Conservation (phyloP, 2,329 filamentous ascomycete genomes). For the Cordyceps farinosa region DNA sequence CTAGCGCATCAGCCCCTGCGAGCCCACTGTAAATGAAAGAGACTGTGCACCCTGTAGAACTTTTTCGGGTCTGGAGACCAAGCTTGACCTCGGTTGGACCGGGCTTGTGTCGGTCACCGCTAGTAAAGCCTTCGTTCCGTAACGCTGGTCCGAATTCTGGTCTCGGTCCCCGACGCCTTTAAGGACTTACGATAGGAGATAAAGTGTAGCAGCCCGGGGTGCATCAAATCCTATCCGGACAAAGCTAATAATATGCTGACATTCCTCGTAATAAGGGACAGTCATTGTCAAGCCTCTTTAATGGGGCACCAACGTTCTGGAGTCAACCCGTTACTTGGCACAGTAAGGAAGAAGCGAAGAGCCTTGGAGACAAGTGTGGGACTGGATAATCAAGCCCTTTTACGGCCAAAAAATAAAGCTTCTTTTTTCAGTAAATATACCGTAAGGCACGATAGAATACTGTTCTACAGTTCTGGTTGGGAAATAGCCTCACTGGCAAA, state of each 20-base stretch:
- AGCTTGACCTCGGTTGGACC: slow-evolving; percentile 19
- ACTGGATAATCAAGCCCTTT: no score
- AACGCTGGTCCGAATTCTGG: not conserved
- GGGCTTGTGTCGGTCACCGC: slow-evolving; percentile 21
- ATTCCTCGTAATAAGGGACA: slow-evolving; percentile 12
- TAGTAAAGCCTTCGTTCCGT: slow-evolving; percentile 13
- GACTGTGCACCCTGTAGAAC: slow-evolving; percentile 12
- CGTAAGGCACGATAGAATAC: no score
- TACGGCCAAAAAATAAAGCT: no score
- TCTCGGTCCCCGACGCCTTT: slow-evolving; percentile 17
- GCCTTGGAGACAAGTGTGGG: no score
- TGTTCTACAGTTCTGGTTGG: no score
- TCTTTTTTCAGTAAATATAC: no score
- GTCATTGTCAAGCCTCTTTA: not conserved
- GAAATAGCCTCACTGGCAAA: no score
- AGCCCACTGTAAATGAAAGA: slow-evolving; percentile 14
- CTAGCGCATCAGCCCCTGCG: slow-evolving; percentile 4
- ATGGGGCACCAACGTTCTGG: not conserved
- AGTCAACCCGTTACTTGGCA: not conserved
- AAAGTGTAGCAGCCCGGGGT: not conserved
- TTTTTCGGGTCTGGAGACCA: slow-evolving; percentile 15
- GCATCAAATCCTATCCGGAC: not conserved
- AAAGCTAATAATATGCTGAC: slow-evolving; percentile 12
- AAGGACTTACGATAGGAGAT: slow-evolving; percentile 18
- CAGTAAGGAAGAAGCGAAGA: not conserved